Base-by-base conservation (phyloP, 805 yeast genomes). In the Trichomonascus vanleenenianus region DNA sequence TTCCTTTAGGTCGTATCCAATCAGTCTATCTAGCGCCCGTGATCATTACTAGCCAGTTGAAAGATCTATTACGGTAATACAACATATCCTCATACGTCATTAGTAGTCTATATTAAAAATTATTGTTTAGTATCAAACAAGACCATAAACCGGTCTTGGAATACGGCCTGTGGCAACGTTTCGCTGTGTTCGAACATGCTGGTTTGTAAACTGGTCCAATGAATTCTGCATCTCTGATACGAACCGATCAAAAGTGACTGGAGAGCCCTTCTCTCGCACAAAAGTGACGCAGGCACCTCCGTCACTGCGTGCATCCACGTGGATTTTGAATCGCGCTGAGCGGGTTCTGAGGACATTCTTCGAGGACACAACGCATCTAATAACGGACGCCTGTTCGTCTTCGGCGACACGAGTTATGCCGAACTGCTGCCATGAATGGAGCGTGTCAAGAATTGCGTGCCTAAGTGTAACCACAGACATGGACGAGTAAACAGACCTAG, bases 401-500 rank as follows among this genome's bases (percentile, higher is more conserved):
- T 56, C 59, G 11, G 43, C 46, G 37, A 61, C 48, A 27, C 57
- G 48, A 10, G 63, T 49, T 39, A 67, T 57, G 3, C 72, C 72
- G 35, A 63, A 63, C 45, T 59, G 56, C 42, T 57, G 50, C 71
- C 72, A 67, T 18, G 58, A 64, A 33, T 54, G 53, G 27, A 66
- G 51, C 8, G 63, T 50, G 36, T 55, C 61, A 11, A 59, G 50
- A 15, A 66, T 47, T 10, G 56, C 53, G n/a, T 53, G 57, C 9
- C 60, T 54, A 25, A 66, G 57, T 37, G 56, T 55, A 15, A 53
- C 50, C 27, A 56, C 53, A 12, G 52, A 45, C 44, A 62, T 47
- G 6, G 52, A 46, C 5, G 67, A 57, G 31, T 53, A 51, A 11
- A 65, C 49, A 2, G 58, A 48, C 48, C 56, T 55, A 32, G 14